Percentiles rank a stretch among this genome's conserved stretches.
These are phyloP conservation scores for Pythium phragmitis DNA, from an alignment of 352 stramenopile species.

Conservation along the genomic window DNA sequence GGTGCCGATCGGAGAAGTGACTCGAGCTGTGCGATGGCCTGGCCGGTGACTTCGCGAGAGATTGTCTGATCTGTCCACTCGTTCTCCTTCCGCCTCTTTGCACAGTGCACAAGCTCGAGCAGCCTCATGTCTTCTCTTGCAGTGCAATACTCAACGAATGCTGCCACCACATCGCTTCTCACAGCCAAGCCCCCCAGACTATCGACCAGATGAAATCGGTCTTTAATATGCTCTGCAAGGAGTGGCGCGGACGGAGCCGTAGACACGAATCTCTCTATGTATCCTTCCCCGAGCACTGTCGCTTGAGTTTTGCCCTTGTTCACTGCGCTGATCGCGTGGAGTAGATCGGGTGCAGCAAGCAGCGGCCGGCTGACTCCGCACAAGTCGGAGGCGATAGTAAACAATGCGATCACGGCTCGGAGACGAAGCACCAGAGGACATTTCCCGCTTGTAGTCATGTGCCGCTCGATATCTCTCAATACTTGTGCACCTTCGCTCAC, in stretches of 20 bases:
- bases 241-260: neutral
- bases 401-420: neutral
- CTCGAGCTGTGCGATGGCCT: constrained; percentile 9
- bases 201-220: neutral
- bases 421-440: neutral
- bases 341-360: neutral
- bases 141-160: neutral
- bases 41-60: neutral
- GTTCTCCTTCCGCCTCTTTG: neutral
- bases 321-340: neutral
- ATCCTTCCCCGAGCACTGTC: neutral
- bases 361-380: neutral
- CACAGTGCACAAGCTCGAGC: constrained; percentile 3
- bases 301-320: neutral
- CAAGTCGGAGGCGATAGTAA: constrained; percentile 1
- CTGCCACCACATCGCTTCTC: neutral
- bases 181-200: neutral
- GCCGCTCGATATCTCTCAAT: neutral
- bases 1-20: neutral
- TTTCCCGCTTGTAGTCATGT: neutral
- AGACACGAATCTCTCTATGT: neutral
- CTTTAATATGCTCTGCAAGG: neutral
- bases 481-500: neutral
- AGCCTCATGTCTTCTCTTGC: neutral
- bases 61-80: neutral